Percentiles rank a stretch among this genome's conserved stretches.
phyloP scores from a whole-genome alignment of 1,139 yeast species.

The Geotrichum reessii region DNA sequence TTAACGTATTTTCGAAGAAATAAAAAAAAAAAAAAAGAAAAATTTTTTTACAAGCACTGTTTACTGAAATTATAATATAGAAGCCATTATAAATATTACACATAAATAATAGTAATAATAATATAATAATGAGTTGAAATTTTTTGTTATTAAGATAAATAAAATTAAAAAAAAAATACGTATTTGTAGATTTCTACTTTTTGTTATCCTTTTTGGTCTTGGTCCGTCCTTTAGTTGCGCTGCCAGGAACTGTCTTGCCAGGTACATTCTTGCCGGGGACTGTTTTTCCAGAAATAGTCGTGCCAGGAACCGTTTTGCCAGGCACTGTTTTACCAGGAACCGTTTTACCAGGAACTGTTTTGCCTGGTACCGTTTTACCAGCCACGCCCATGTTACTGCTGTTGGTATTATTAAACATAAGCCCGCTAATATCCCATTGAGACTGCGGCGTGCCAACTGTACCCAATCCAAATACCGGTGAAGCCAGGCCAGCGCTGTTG shows the following conservation, averaged over 20 bases:
- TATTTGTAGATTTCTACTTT: background rate
- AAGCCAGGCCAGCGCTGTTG: constrained; percentile 7
- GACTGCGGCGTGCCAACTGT: background rate
- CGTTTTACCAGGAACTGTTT: constrained; percentile 4
- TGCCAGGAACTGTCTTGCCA: constrained; percentile 17
- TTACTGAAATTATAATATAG: too few relatives aligned
- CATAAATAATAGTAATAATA: too few relatives aligned
- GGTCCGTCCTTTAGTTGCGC: constrained; percentile 5
- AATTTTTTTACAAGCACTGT: too few relatives aligned
- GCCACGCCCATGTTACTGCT: constrained; percentile 2
- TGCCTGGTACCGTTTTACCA: background rate
- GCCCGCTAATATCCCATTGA: background rate
- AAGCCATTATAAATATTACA: background rate
- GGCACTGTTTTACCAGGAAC: constrained; percentile 15
- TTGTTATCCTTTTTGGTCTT: background rate
- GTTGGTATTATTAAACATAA: background rate
- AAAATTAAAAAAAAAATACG: too few relatives aligned
- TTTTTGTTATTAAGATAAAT: too few relatives aligned
- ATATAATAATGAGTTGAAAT: too few relatives aligned
- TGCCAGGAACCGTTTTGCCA: constrained; percentile 12
- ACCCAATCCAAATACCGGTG: background rate
- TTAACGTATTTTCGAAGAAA: too few relatives aligned
- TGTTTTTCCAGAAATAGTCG: constrained; percentile 13
- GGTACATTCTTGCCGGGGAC: constrained; percentile 23
- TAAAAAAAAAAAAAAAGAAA: too few relatives aligned